Base-by-base conservation (phyloP, 495 filamentous ascomycete species). In the Penicillium herquei region DNA sequence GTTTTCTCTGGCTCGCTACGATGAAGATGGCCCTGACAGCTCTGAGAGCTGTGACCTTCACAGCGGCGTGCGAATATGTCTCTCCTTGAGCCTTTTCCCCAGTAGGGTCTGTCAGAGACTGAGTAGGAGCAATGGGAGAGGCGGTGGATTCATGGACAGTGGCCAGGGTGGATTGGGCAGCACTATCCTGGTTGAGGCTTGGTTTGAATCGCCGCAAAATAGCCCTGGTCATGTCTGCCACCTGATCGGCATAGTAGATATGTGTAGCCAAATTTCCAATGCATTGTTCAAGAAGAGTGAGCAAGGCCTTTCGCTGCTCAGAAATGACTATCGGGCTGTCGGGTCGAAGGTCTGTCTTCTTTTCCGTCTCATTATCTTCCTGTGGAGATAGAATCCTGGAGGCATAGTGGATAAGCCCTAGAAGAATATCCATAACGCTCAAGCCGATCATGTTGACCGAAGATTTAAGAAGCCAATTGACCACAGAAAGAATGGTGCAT, bases 231-330 rank as follows among this genome's bases (percentile, higher is more conserved):
- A 96, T 96, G 65, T 97, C 92, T 3, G 87, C 84, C 45, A 97
- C 88, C 65, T 97, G 92, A 56, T 97, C 92, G 1, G 88, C 87
- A 68, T 97, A 97, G 70, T 97, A 97, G 12, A 93, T 85, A 66
- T 97, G 92, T 1, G 89, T 96, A 1, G 90, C 90, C n/a, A 97
- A 77, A 66, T 89, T 81, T 7, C 88, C 89, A 54, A 96, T 91
- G 68, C 86, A 92, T 56, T 82, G 78, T 60, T 90, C 85, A 6
- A 97, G 74, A 14, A 84, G 81, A 16, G 71, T 66, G 39, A 93
- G 77, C 12, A 95, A 74, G 50, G 84, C 75, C 47, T 78, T 69
- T 49, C 78, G 69, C 49, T 58, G 64, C 37, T 64, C 57, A 4
- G 82, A 83, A 7, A 82, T 68, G 14, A 70, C 57, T 1, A 56